phyloP scores from a whole-genome alignment of 2,329 filamentous ascomycete species.

The Apiospora marii region DNA sequence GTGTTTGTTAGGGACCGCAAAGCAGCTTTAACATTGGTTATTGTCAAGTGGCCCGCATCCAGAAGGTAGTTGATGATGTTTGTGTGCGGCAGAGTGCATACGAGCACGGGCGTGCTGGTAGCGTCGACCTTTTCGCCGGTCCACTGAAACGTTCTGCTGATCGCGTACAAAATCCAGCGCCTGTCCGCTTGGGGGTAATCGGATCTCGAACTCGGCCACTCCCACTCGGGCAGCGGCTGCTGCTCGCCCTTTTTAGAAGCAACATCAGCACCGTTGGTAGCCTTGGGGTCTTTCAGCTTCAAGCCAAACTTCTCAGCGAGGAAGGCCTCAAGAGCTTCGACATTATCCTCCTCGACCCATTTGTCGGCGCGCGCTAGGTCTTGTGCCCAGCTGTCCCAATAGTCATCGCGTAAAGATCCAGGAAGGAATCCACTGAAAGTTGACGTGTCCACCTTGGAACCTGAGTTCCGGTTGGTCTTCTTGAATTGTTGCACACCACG shows the following conservation, averaged over 20 bases:
- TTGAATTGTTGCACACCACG: conserved; percentile 61
- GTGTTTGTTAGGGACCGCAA: conserved; percentile 58
- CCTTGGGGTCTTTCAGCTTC: conserved; percentile 38
- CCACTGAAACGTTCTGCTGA: conserved; percentile 68
- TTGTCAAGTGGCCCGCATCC: conserved; percentile 66
- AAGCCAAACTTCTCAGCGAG: conserved; percentile 59
- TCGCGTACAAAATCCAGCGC: conserved; percentile 69
- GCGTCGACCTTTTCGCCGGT: conserved; percentile 55
- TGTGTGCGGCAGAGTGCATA: conserved; percentile 57
- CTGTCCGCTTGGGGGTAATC: conserved; percentile 66
- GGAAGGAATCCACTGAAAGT: conserved; percentile 52
- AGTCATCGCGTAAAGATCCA: conserved; percentile 59
- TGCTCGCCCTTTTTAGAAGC: conserved; percentile 33
- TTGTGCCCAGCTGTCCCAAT: conserved; percentile 53
- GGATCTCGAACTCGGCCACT: conserved; percentile 52
- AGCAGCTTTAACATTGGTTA: conserved; percentile 65
- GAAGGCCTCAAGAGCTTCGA: conserved; percentile 58
- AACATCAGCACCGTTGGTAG: conserved; percentile 32
- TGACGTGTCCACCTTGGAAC: conserved; percentile 13
- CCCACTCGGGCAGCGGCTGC: conserved; percentile 54
- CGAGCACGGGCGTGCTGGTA: conserved; percentile 48
- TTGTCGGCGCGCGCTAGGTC: conserved; percentile 58
- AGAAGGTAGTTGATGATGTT: conserved; percentile 66
- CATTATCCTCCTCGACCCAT: conserved; percentile 53
- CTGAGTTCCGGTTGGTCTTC: conserved; percentile 39